phyloP scores from a whole-genome alignment of 2,329 filamentous ascomycete species.

The Fusarium subtropicale region DNA sequence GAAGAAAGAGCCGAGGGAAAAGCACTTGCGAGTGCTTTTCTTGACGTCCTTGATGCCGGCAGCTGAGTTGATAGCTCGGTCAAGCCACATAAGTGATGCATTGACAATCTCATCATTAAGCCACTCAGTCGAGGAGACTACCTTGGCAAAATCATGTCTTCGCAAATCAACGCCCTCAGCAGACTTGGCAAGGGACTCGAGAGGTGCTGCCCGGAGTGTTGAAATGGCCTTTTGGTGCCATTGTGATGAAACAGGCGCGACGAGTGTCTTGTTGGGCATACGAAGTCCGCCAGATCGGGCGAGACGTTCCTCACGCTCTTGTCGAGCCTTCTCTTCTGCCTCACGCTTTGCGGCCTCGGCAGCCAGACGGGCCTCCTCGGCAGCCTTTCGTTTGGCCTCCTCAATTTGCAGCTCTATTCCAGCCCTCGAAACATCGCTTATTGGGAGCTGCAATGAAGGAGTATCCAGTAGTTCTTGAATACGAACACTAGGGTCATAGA shows the following conservation, averaged over 20 bases:
- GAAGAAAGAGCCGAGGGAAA: conserved; percentile 75
- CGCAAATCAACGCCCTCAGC: conserved; percentile 63
- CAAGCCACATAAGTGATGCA: conserved; percentile 70
- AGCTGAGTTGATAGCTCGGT: conserved; percentile 67
- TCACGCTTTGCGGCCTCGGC: conserved; percentile 44
- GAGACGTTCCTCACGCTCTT: conserved; percentile 47
- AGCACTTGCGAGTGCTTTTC: conserved; percentile 66
- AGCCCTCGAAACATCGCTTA: conserved; percentile 48
- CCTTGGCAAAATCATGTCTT: conserved; percentile 70
- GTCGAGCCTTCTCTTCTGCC: conserved; percentile 41
- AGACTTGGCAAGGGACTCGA: conserved; percentile 57
- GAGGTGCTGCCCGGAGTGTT: conserved; percentile 52
- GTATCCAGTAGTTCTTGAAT: conserved; percentile 46
- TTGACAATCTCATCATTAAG: conserved; percentile 84
- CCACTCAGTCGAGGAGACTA: conserved; percentile 70
- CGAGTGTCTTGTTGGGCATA: conserved; percentile 44
- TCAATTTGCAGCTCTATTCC: conserved; percentile 44
- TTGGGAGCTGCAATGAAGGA: conserved; percentile 45
- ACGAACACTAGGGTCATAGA: conserved; percentile 29
- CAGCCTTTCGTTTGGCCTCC: conserved; percentile 39
- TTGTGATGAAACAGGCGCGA: conserved; percentile 45
- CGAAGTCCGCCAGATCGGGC: conserved; percentile 50
- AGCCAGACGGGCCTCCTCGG: conserved; percentile 45
- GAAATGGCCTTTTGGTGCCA: conserved; percentile 46
- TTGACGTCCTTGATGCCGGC: conserved; percentile 63